Percentiles rank a stretch among this genome's conserved stretches.
These are phyloP conservation scores for Canariomyces notabilis DNA, from an alignment of 2,329 filamentous ascomycete genomes.

Conservation along the genomic window DNA sequence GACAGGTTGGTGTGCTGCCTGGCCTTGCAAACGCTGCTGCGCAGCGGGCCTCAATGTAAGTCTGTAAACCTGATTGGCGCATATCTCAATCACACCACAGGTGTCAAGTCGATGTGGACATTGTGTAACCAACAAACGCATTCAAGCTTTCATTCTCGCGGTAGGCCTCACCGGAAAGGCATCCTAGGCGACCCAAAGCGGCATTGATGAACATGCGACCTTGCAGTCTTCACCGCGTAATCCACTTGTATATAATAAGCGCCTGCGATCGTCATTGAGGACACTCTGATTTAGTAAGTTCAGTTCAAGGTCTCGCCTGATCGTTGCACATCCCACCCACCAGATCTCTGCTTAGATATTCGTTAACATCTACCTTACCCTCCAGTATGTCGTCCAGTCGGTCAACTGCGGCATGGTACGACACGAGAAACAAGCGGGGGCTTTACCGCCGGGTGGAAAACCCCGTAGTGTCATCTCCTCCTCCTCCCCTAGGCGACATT, in stretches of 20 bases:
- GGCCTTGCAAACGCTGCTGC: no score
- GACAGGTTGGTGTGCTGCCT: no score
- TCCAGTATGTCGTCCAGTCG: not conserved
- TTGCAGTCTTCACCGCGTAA: no score
- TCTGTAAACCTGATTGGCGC: no score
- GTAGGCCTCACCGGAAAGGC: not conserved
- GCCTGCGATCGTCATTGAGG: no score
- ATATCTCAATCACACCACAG: not conserved
- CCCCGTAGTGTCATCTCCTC: constrained; percentile 2
- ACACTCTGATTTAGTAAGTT: not conserved
- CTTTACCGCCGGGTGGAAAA: not conserved
- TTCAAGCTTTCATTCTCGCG: not conserved
- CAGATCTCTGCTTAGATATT: not conserved
- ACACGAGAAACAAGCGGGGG: not conserved
- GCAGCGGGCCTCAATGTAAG: no score
- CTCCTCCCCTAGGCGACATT: constrained; percentile 23
- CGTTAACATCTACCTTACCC: not conserved
- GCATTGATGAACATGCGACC: no score
- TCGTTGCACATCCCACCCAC: not conserved
- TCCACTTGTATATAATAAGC: no score
- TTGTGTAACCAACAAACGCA: not conserved
- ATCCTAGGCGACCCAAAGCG: not conserved
- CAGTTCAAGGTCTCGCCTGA: not conserved
- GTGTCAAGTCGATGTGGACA: no score
- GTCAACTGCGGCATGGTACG: not conserved